Evolutionary conservation across 306 rosid genomes (phyloP).

Genomic region (Begonia fuchsioides): DNA sequence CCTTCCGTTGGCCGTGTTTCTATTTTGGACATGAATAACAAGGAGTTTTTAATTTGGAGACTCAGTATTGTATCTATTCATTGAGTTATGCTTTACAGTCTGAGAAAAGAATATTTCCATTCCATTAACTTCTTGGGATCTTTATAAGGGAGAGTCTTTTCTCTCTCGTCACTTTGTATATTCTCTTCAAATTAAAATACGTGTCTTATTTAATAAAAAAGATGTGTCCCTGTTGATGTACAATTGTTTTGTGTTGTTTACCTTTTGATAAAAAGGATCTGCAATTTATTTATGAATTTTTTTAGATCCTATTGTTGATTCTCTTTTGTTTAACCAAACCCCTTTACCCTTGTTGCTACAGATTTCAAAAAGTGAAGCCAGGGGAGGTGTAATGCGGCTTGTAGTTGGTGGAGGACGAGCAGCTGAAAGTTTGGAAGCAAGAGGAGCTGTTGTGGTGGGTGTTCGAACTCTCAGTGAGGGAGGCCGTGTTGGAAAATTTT

Average conservation of each 20-base stretch:
- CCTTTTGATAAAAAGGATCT: too few relatives aligned
- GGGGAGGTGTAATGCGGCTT: slow-evolving; percentile 94
- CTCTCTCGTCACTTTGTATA: background rate
- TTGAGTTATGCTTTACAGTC: too few relatives aligned
- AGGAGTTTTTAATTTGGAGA: too few relatives aligned
- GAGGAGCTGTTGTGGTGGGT: slow-evolving; percentile 97
- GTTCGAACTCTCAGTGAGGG: slow-evolving; percentile 99
- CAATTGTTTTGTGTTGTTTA: background rate
- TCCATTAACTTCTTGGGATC: background rate
- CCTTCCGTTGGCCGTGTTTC: too few relatives aligned
- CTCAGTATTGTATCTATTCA: too few relatives aligned
- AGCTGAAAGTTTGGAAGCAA: slow-evolving; percentile 59
- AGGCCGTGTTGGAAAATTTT: slow-evolving; percentile 92
- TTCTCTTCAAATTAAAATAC: background rate
- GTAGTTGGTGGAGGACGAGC: slow-evolving; percentile 99
- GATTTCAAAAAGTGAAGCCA: slow-evolving; percentile 84
- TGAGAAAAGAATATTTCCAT: background rate
- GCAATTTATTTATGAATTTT: too few relatives aligned
- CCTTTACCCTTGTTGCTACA: slow-evolving; percentile 10
- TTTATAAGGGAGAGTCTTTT: background rate
- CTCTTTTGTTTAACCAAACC: too few relatives aligned
- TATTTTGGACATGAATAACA: too few relatives aligned
- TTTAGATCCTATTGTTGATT: too few relatives aligned
- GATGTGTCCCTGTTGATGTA: background rate
- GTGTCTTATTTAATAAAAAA: background rate